Conservation (phyloP, 2,329 filamentous ascomycete species). For the Moelleriella libera region DNA sequence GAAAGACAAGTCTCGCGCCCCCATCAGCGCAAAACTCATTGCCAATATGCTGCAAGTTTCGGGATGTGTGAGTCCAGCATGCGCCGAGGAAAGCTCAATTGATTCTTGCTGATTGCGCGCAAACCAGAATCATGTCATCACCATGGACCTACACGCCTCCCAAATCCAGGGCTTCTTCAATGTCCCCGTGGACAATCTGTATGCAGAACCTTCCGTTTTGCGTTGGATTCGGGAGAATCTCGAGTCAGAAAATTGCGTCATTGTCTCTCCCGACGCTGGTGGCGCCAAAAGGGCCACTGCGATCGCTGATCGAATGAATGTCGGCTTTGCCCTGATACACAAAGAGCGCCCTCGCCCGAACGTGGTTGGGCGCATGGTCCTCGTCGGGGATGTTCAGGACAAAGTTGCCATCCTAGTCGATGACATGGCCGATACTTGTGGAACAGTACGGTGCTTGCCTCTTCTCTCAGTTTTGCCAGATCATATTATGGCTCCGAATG, state of each 20-base stretch:
- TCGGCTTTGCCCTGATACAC: conserved; percentile 88
- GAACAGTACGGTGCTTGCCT: conserved; percentile 35
- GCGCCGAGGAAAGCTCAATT: neutral
- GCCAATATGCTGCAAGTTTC: conserved; percentile 96
- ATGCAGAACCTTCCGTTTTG: conserved; percentile 84
- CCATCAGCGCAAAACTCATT: conserved; percentile 89
- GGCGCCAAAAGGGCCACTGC: conserved; percentile 89
- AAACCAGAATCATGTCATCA: conserved; percentile 49
- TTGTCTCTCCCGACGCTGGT: conserved; percentile 88
- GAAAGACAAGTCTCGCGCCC: conserved; percentile 87
- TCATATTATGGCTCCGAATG: neutral
- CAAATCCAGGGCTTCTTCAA: conserved; percentile 98
- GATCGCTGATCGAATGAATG: conserved; percentile 82
- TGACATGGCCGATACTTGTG: conserved; percentile 95
- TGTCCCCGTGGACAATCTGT: conserved; percentile 61
- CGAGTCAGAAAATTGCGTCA: conserved; percentile 69
- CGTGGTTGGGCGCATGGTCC: conserved; percentile 79
- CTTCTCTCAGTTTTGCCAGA: neutral
- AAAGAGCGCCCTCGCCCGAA: conserved; percentile 82
- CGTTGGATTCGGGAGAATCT: conserved; percentile 86
- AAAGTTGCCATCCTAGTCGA: conserved; percentile 94
- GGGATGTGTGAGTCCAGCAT: conserved; percentile 42
- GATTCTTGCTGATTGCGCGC: neutral
- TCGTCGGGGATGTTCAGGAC: conserved; percentile 86
- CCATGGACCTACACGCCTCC: conserved; percentile 88